phyloP scores from a whole-genome alignment of 2,329 filamentous ascomycete species.

The Aspergillus luchuensis region DNA sequence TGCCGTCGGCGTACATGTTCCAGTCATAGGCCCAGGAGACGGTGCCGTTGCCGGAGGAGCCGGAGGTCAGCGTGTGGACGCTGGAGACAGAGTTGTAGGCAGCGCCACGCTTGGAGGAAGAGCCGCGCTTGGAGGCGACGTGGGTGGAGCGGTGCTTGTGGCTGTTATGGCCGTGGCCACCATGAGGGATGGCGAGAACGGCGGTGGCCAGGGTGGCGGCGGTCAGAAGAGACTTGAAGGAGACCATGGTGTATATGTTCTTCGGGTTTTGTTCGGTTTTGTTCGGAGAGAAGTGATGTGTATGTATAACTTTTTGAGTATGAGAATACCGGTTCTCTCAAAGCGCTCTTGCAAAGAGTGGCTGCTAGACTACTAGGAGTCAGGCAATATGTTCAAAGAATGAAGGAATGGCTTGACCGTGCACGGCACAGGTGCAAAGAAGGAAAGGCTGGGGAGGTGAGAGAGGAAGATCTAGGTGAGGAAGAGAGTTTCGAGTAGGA shows the following conservation, averaged over 20 bases:
- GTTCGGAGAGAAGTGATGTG: constrained; percentile 11
- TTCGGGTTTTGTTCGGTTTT: constrained; percentile 3
- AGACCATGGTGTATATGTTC: constrained; percentile 38
- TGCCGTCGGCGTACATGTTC: constrained; percentile 36
- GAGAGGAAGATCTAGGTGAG: constrained; percentile 9
- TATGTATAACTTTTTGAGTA: constrained; percentile 16
- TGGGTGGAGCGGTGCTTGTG: neutral
- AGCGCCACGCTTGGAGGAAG: constrained; percentile 32
- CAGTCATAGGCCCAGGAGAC: constrained; percentile 52
- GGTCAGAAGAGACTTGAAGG: constrained; percentile 36
- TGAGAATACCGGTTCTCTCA: constrained; percentile 26
- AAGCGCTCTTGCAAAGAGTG: neutral
- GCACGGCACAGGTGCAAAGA: constrained; percentile 35
- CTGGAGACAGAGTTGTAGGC: constrained; percentile 44
- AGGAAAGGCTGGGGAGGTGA: constrained; percentile 11
- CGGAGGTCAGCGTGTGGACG: constrained; percentile 34
- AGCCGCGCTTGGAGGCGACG: constrained; percentile 2
- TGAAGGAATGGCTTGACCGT: constrained; percentile 34
- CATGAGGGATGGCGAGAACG: constrained; percentile 35
- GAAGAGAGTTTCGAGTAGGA: constrained; percentile 4
- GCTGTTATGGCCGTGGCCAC: constrained; percentile 5
- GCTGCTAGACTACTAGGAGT: constrained; percentile 14
- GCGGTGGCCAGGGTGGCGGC: constrained; percentile 38
- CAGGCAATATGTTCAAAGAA: constrained; percentile 1
- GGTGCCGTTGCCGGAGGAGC: constrained; percentile 16